Base-by-base conservation (phyloP, 306 rosid genomes). In the Pachyrhizus erosus region DNA sequence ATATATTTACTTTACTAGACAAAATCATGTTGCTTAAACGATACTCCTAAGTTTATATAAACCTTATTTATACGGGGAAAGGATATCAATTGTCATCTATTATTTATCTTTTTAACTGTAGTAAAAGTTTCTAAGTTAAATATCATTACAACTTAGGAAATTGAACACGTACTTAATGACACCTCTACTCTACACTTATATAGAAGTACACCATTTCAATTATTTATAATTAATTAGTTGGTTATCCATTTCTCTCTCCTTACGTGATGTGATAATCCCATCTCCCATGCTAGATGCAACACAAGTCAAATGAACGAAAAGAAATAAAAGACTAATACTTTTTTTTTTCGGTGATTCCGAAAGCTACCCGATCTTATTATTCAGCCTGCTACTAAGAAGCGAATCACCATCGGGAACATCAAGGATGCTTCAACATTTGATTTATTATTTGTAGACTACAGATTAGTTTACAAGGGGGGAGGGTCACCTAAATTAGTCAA, bases 281-380 rank as follows among this genome's bases (percentile, higher is more conserved):
- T 43, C 24, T 8, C 17, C 34, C 12, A 24, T 43, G 60, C 13
- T 18, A 18, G 60, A 57, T 12, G 66, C 15, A 3, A 21, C 26
- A 77, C 62, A 49, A 77, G 73, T 65, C 52, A 64, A 62, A 45
- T 61, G 58, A 26, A n/a, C 29, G 5, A 24, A 17, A 60, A 11
- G 2, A 27, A 73, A 21, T 57, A 10, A 57, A 58, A 29, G 61
- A 6, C 64, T 13, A 5, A 4, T 65, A 52, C 39, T 65, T 31
- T 65, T 77, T 65, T 31, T 65, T 77, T 64, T 77, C 65, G 75
- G 82, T 65, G 75, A 65, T 65, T 40, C 34, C 5, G 64, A 77
- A 64, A 45, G 64, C 74, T 45, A 77, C 49, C 33, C 29, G 60
- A 51, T n/a, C 54, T 75, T 34, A 15, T 55, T 37, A 15, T 55